These are phyloP conservation scores for Camellia granthamiana DNA, from an alignment of 148 eudicot genomes.

Conservation along the genomic window DNA sequence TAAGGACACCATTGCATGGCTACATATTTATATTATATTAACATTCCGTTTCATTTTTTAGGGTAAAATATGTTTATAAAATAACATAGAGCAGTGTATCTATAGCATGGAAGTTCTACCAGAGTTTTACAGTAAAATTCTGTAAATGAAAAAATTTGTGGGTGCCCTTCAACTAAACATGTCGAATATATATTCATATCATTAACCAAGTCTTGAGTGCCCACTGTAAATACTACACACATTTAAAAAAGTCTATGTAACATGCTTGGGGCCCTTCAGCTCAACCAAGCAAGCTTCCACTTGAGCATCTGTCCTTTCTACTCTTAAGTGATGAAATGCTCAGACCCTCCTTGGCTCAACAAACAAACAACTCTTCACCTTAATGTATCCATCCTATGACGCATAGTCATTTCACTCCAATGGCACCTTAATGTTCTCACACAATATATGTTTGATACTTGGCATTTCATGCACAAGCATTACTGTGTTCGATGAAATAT, in stretches of 20 bases:
- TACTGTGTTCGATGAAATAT: no score
- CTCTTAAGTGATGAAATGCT: background rate
- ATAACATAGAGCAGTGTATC: background rate
- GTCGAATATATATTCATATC: background rate
- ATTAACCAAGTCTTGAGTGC: background rate
- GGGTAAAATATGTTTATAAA: no score
- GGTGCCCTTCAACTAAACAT: background rate
- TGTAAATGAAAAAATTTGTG: background rate
- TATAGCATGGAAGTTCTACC: background rate
- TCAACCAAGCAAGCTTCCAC: background rate
- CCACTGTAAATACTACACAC: background rate
- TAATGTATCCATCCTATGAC: background rate
- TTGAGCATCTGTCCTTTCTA: background rate
- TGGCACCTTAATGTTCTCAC: no score
- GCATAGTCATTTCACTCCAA: background rate
- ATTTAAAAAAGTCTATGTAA: background rate
- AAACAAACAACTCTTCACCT: background rate
- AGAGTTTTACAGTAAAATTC: background rate
- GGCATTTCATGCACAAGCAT: no score
- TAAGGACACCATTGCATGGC: no score
- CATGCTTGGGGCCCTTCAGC: background rate
- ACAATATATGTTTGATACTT: no score
- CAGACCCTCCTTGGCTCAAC: background rate
- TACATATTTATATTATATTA: no score
- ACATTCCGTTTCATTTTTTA: no score